Evolutionary conservation across 192 early-diverging fungal genomes (phyloP).

Genomic region (Coemansia sp.): DNA sequence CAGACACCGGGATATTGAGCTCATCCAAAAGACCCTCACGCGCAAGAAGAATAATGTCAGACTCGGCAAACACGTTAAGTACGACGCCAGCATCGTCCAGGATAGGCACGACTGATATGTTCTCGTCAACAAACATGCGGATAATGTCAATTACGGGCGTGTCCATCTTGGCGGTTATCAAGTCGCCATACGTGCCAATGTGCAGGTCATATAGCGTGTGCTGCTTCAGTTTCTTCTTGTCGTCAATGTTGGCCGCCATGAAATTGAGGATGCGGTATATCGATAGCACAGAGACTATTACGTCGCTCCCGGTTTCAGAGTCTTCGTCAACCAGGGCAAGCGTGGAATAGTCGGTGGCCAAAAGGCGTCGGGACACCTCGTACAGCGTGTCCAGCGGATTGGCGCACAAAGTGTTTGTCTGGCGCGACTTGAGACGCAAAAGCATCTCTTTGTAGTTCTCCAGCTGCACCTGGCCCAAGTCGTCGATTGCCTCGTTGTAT

Average conservation of each 20-base stretch:
- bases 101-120: constrained; percentile 93
- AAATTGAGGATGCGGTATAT: constrained; percentile 86
- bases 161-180: constrained; percentile 77
- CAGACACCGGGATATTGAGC: constrained; percentile 83
- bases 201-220: constrained; percentile 73
- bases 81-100: constrained; percentile 84
- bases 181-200: constrained; percentile 84
- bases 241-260: constrained; percentile 80
- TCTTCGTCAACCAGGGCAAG: constrained; percentile 88
- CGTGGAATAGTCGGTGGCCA: constrained; percentile 83
- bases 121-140: constrained; percentile 87
- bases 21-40: constrained; percentile 61
- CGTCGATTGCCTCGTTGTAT: constrained; percentile 78
- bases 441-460: constrained; percentile 55
- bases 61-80: constrained; percentile 94
- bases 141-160: constrained; percentile 88
- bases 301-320: constrained; percentile 70
- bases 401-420: constrained; percentile 65
- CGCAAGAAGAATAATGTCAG: constrained; percentile 86
- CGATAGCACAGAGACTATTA: constrained; percentile 90
- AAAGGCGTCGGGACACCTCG: constrained; percentile 79
- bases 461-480: constrained; percentile 72
- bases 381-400: constrained; percentile 86
- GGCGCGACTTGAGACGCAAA: constrained; percentile 50
- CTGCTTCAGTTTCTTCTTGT: constrained; percentile 63